These are phyloP conservation scores for Phaffia tasmanica DNA, from an alignment of 768 basidiomycete genomes.

Conservation along the genomic window DNA sequence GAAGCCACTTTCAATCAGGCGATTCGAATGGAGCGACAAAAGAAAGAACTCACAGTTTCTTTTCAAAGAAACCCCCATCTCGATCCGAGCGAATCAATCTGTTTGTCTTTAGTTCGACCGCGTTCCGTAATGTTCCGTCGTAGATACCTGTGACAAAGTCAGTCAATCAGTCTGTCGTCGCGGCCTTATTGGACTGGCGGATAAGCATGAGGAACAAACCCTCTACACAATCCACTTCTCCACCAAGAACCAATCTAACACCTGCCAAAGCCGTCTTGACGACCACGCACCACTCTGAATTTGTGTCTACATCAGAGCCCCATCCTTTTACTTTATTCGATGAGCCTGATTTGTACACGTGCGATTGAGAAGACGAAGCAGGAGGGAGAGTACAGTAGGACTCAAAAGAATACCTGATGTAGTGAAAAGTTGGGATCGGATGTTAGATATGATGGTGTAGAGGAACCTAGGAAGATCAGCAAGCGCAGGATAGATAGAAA, in stretches of 20 bases:
- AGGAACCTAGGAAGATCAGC: not conserved
- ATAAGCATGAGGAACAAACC: conserved; percentile 25
- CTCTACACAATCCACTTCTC: conserved; percentile 38
- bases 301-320: conserved; percentile 37
- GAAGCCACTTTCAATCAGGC: not conserved
- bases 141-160: not conserved
- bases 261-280: conserved; percentile 35
- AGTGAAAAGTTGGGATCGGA: conserved; percentile 29
- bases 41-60: conserved; percentile 25
- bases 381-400: conserved; percentile 33
- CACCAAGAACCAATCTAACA: conserved; percentile 36
- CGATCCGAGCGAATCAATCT: conserved; percentile 33
- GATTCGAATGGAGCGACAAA: not conserved
- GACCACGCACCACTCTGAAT: conserved; percentile 38
- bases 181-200: no score
- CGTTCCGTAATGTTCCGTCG: conserved; percentile 2
- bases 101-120: conserved; percentile 38
- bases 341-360: not conserved
- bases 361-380: not conserved
- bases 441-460: conserved; percentile 25
- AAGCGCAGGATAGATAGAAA: not conserved
- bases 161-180: not conserved
- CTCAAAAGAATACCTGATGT: conserved; percentile 37
- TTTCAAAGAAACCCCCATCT: conserved; percentile 35
- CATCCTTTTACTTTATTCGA: conserved; percentile 31